Evolutionary conservation across 1,284 basidiomycete genomes (phyloP).

Genomic region (Clitocybe nebularis): DNA sequence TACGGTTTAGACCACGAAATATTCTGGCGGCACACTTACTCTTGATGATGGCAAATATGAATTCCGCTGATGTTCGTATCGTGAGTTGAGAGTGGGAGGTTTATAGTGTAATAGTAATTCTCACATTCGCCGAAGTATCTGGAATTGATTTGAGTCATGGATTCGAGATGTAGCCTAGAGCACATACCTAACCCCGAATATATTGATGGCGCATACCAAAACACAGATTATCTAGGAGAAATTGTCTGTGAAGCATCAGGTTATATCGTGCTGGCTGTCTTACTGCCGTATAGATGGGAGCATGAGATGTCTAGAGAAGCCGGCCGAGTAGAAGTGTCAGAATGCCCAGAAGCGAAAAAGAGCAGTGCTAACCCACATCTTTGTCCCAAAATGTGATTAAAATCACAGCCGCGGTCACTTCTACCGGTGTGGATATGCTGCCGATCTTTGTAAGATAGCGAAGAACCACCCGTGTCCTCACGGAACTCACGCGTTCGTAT

Average conservation of each 20-base stretch:
- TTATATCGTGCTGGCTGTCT: slow-evolving; percentile 9
- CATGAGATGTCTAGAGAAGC: slow-evolving; percentile 43
- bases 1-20: neutral
- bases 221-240: slow-evolving; percentile 41
- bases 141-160: slow-evolving; percentile 2
- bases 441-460: slow-evolving; percentile 1
- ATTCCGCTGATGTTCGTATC: slow-evolving; percentile 42
- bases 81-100: slow-evolving; percentile 3
- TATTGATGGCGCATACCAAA: slow-evolving; percentile 64
- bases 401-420: slow-evolving; percentile 74
- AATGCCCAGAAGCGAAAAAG: neutral
- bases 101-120: slow-evolving; percentile 5
- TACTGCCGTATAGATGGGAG: slow-evolving; percentile 61
- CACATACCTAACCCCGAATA: slow-evolving; percentile 63
- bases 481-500: slow-evolving; percentile 40
- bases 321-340: too few relatives aligned
- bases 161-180: neutral
- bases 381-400: slow-evolving; percentile 77
- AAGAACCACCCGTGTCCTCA: neutral
- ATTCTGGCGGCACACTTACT: slow-evolving; percentile 31
- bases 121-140: slow-evolving; percentile 66
- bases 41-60: slow-evolving; percentile 62
- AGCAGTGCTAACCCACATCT: slow-evolving; percentile 39
- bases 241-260: too few relatives aligned
- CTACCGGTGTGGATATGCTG: slow-evolving; percentile 65